These are phyloP conservation scores for Xylaria bambusicola DNA, from an alignment of 495 filamentous ascomycete species.

Conservation along the genomic window DNA sequence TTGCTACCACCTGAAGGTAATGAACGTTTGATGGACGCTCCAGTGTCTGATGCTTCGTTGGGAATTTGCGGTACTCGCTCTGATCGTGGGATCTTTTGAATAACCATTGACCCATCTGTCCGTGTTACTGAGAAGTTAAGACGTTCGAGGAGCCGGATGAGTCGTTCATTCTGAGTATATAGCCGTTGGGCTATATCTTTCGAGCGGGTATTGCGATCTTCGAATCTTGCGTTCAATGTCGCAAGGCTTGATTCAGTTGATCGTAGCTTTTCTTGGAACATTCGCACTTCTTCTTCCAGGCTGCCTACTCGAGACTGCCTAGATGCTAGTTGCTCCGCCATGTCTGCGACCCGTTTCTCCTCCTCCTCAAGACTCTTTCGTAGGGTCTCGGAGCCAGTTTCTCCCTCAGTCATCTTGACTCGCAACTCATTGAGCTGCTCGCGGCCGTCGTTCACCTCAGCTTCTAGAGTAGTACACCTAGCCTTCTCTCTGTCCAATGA, in stretches of 20 bases:
- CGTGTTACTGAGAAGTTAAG: constrained; percentile 79
- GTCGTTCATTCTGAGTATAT: constrained; percentile 72
- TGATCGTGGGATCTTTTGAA: constrained; percentile 74
- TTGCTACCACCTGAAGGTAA: constrained; percentile 42
- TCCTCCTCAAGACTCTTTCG: constrained; percentile 69
- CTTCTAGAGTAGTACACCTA: constrained; percentile 57
- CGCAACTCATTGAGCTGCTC: constrained; percentile 65
- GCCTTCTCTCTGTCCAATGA: constrained; percentile 58
- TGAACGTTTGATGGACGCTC: constrained; percentile 60
- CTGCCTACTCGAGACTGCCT: constrained; percentile 64
- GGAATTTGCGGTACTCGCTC: constrained; percentile 53
- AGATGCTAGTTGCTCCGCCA: constrained; percentile 67
- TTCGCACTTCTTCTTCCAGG: constrained; percentile 66
- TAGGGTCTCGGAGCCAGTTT: constrained; percentile 76
- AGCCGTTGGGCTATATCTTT: constrained; percentile 82
- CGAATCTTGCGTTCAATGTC: constrained; percentile 51
- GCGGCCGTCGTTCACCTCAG: constrained; percentile 68
- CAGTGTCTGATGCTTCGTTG: constrained; percentile 62
- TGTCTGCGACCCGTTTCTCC: constrained; percentile 60
- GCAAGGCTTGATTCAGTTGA: constrained; percentile 52
- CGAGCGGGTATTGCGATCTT: constrained; percentile 65
- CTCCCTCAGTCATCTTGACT: constrained; percentile 70
- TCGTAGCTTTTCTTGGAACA: constrained; percentile 59
- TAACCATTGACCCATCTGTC: constrained; percentile 69
- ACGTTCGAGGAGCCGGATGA: constrained; percentile 77